Percentiles rank a stretch among this genome's conserved stretches.
These are phyloP conservation scores for Madurella fahalii DNA, from an alignment of 2,329 filamentous ascomycete genomes.

Conservation along the genomic window DNA sequence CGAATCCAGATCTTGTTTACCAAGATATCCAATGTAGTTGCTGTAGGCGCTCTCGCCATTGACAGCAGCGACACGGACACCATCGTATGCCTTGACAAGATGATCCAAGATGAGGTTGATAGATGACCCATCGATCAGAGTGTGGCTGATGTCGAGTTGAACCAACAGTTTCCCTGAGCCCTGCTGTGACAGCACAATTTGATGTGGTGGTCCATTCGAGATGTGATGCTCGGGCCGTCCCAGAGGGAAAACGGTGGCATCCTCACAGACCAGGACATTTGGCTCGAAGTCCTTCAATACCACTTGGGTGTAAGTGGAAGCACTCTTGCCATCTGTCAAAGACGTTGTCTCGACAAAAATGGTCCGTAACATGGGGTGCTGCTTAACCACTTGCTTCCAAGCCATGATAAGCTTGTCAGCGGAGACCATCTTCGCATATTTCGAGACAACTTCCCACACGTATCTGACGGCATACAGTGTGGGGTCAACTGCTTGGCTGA, in stretches of 20 bases:
- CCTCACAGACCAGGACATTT: constrained; percentile 3
- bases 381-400: constrained; percentile 52
- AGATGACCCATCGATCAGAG: constrained; percentile 34
- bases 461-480: constrained; percentile 14
- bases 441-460: constrained; percentile 12
- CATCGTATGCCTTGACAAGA: constrained; percentile 24
- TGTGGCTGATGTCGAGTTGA: constrained; percentile 34
- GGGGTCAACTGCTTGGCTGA: constrained; percentile 29
- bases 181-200: neutral
- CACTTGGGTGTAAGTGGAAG: constrained; percentile 27
- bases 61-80: constrained; percentile 13
- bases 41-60: constrained; percentile 8
- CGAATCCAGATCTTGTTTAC: constrained; percentile 9
- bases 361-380: constrained; percentile 66
- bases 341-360: constrained; percentile 62
- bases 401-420: constrained; percentile 33
- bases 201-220: constrained; percentile 1
- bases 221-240: constrained; percentile 7
- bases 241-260: neutral
- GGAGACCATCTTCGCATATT: neutral
- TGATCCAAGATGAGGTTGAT: constrained; percentile 27
- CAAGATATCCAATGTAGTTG: constrained; percentile 22
- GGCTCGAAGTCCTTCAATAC: constrained; percentile 20
- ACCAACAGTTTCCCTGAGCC: neutral
- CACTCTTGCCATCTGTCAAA: constrained; percentile 1